These are phyloP conservation scores for Candida tallmaniae DNA, from an alignment of 805 yeast species.

Conservation along the genomic window DNA sequence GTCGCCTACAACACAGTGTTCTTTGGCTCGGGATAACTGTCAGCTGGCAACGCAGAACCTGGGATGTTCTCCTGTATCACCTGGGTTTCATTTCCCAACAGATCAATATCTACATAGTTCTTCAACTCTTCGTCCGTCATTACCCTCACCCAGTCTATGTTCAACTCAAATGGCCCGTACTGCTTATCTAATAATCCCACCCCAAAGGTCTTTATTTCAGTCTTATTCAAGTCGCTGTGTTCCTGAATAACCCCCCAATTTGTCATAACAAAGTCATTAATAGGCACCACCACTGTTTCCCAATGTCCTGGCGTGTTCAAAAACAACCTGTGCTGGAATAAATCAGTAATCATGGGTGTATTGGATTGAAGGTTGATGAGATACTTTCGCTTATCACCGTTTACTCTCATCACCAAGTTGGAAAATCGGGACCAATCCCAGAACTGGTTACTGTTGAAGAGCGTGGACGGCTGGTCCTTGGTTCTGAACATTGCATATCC, in stretches of 20 bases:
- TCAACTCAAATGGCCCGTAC: conserved; percentile 69
- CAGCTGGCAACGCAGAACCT: conserved; percentile 3
- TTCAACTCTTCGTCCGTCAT: conserved; percentile 47
- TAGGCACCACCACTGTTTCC: conserved; percentile 79
- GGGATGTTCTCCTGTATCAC: background rate
- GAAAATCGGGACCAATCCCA: conserved; percentile 71
- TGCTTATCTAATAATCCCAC: conserved; percentile 73
- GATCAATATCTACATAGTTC: conserved; percentile 4
- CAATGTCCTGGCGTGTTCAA: conserved; percentile 68
- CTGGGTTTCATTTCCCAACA: background rate
- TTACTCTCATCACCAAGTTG: conserved; percentile 63
- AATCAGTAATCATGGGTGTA: conserved; percentile 70
- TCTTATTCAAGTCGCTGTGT: conserved; percentile 52
- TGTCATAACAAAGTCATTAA: conserved; percentile 76
- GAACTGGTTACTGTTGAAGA: conserved; percentile 45
- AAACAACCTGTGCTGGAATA: conserved; percentile 79
- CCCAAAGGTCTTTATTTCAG: conserved; percentile 68
- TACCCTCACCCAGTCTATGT: conserved; percentile 70
- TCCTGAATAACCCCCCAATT: conserved; percentile 66
- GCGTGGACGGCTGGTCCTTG: conserved; percentile 49
- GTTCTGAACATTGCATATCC: conserved; percentile 89
- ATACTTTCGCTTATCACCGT: conserved; percentile 69
- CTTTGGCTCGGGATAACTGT: conserved; percentile 6
- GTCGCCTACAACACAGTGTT: conserved; percentile 5
- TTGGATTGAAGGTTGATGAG: conserved; percentile 79